Base-by-base conservation (phyloP, 352 stramenopile genomes). In the Pythium biforme region DNA sequence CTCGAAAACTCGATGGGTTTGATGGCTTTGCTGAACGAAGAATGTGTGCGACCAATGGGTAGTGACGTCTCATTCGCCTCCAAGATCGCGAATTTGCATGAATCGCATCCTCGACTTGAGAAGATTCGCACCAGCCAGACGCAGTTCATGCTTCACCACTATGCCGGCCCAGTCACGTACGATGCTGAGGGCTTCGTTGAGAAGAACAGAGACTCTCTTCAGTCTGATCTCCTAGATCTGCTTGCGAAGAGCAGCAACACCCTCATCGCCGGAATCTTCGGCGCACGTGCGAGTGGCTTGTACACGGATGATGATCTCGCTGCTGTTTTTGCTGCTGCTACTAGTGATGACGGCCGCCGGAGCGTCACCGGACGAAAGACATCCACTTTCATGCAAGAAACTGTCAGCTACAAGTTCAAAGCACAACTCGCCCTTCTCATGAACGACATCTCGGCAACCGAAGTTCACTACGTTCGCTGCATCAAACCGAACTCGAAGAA, bases 401-500 rank as follows among this genome's bases (percentile, higher is more conserved):
- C 86, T 12, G 86, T 95, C 37, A 92, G 85, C 66, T 92, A 90
- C 72, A 94, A 94, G 67, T 97, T 97, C 73, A 94, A 94, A 58
- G 78, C 80, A 14, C 90, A 96, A 50, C 74, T 97, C 31, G 79
- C 81, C 46, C 64, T 91, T 41, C 68, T 97, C 29, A 95, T 96
- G 81, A 85, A 70, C 45, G 90, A 94, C 48, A 95, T 97, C 50
- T 87, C 79, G 17, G 83, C 79, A 20, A 97, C 88, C 0, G 76
- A 92, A 37, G 84, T 94, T 9, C 83, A 94, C 58, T 97, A 97
- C 64, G 84, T 97, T 26, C 89, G 90, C 15, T 97, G 88, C 66
- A 96, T 97, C 69, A 97, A 97, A 43, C 90, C 97, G 3, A 97
- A 97, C 65, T 81, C 75, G 1, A 66, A 77, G 40, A 96, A 97